Evolutionary conservation across 331 rosid species (phyloP), one percentile per base, ranked within the genome.

Genomic region (Malus hybrid): DNA sequence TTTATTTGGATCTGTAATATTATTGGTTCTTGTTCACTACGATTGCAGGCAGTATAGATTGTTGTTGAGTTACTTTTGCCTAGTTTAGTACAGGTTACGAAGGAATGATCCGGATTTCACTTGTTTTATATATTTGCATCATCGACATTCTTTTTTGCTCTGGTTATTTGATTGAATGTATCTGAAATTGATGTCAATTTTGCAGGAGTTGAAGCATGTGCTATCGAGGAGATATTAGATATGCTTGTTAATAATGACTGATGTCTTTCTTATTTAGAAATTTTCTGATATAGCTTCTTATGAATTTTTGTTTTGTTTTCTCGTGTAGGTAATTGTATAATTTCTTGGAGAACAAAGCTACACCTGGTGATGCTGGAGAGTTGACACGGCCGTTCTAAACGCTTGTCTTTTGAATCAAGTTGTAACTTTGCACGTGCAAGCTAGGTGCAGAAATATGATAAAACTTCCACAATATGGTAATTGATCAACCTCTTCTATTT

Each of bases 141-240:
- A 14, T 27, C 24, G 61, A 60, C 52, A 15, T 74, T 61, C 12
- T 62, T 62, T 59, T 75, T 80, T 68, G 42, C 12, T 78, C 69
- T 4, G 27, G 70, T 82, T 77, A 50, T 62, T 54, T 80, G 78
- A 67, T 72, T 75, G 22, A 39, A 78, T 73, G 70, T 10, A 19
- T 79, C 88, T 89, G 86, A 79, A 86, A 70, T 83, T 65, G 33
- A 64, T 76, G 82, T 78, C 80, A 81, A 70, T 81, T 89, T 85
- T 93, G 92, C 97, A 88, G 97, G 92, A 80, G 71, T 86, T 70
- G 79, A 79, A 89, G 89, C 83, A 46, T 79, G 73, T 70, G 83
- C 93, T 81, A 77, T 67, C 48, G 42, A 76, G 90, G 89, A 82
- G 80, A 78, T 24, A 74, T 88, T 78, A 46, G 73, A 73, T 59